Base-by-base conservation (phyloP, 768 basidiomycete genomes). In the Pholiota molesta region DNA sequence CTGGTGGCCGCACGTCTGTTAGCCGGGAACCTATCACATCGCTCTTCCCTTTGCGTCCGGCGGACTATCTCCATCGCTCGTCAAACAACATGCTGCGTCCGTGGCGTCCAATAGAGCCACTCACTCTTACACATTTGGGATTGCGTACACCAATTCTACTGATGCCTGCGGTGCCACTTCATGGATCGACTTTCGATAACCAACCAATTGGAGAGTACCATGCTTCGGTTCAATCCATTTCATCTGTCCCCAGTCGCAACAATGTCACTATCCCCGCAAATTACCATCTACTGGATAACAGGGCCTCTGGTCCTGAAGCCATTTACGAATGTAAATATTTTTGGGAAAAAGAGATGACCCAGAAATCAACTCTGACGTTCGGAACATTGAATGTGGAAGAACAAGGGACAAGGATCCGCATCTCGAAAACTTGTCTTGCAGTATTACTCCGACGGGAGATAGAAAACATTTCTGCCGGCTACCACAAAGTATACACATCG, bases 141-240 rank as follows among this genome's bases (percentile, higher is more conserved):
- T n/a, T 55, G 23, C 39, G 55, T 16, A 55, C 39, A 13, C 55
- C 37, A n/a, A 26, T 55, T 26, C 17, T 55, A 37, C 55, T 55
- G 9, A 17, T 37, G 16, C 37, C 55, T 17, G 55, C 33, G 17
- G 13, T 42, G n/a, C 10, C 26, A 39, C 3, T 3, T 29, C 6
- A 3, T 6, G 26, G 3, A 13, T 7, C 21, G 19, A 28, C 19
- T n/a, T 6, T 11, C n/a, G 19, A 8, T 23, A 13, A 19, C 2
- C 19, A 40, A 8, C 21, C 23, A 26, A 40, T 40, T 17, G 40
- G 55, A 28, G 37, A 26, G 28, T 42, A 23, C 37, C 29, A 37
- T 10, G 55, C 19, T 13, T 44, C 19, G 1, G 40, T 40, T 17
- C n/a, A n/a, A n/a, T n/a, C 17, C 5, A 19, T 42, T 42, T n/a